Evolutionary conservation across 371 early-diverging fungal species (phyloP), one percentile per base, ranked within the genome.

Genomic region (Mucor irregularis): DNA sequence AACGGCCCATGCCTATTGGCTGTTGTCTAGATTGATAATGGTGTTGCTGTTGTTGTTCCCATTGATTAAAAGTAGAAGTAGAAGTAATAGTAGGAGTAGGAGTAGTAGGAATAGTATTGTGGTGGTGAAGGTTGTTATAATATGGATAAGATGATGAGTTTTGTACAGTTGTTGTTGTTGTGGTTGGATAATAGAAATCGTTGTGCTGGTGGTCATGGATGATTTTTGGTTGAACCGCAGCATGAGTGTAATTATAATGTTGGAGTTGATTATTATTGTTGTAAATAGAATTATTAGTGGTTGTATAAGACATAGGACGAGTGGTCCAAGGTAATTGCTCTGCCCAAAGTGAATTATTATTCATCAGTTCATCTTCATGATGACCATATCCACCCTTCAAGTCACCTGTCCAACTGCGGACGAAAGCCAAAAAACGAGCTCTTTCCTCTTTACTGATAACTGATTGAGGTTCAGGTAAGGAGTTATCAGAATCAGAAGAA

Each of bases 371-470:
- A n/a, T 46, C 5, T 9, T 39, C 21, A 21, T 4, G 1, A 19
- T 19, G 35, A 4, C 68, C 61, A 48, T 70, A n/a, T n/a, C n/a
- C n/a, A n/a, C n/a, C 64, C 46, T 65, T 63, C 66, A 63, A 71
- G 34, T 69, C 68, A 45, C 76, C 73, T 21, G 76, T 76, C 76
- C 76, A 76, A 25, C 49, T 66, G 37, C 76, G 73, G 48, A 76
- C 63, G 54, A 76, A 76, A 16, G 70, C 65, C 37, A 76, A 52
- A 46, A 76, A 76, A 2, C 76, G 68, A 9, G 56, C 39, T 49
- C 73, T 76, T 43, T 76, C 76, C 57, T 73, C 71, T 29, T 76
- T 71, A 13, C 71, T 68, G 1, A 42, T 21, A 10, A 72, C 64
- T 28, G 35, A 19, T 35, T 37, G 29, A 28, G 45, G 21, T 42